phyloP scores from a whole-genome alignment of 192 early-diverging fungal species.

The Coemansia sp. region DNA sequence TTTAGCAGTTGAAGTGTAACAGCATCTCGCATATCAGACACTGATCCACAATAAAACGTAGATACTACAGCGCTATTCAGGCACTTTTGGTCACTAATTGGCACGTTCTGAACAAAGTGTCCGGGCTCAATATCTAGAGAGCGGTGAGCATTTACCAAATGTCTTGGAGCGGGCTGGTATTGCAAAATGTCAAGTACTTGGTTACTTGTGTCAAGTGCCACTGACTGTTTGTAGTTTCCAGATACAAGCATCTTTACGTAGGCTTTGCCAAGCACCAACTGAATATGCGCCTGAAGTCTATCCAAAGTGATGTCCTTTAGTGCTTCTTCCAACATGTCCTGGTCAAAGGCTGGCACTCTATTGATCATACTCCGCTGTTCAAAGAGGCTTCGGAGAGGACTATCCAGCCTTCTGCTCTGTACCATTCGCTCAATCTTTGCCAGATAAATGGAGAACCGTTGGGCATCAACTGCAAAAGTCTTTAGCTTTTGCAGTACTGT shows the following conservation, averaged over 20 bases:
- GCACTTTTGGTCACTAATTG: slow-evolving; percentile 64
- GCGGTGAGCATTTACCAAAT: background rate
- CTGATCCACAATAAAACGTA: slow-evolving; percentile 71
- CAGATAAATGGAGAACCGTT: slow-evolving; percentile 58
- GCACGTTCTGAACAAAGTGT: slow-evolving; percentile 6
- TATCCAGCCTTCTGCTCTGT: background rate
- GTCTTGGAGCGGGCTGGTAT: slow-evolving; percentile 53
- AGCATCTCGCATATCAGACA: slow-evolving; percentile 55
- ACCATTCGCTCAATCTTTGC: background rate
- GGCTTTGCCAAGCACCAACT: slow-evolving; percentile 61
- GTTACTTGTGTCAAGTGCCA: slow-evolving; percentile 58
- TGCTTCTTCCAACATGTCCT: slow-evolving; percentile 62
- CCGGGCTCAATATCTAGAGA: slow-evolving; percentile 22
- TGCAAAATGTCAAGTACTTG: slow-evolving; percentile 57
- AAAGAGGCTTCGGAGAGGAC: background rate
- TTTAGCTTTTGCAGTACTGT: slow-evolving; percentile 63
- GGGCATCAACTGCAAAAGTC: slow-evolving; percentile 56
- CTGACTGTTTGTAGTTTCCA: slow-evolving; percentile 69
- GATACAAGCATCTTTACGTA: slow-evolving; percentile 71
- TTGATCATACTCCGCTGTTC: background rate
- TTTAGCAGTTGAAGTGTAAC: slow-evolving; percentile 61
- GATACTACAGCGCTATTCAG: slow-evolving; percentile 79
- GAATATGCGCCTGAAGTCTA: slow-evolving; percentile 70
- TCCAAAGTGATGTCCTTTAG: slow-evolving; percentile 69
- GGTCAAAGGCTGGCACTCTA: slow-evolving; percentile 28